Evolutionary conservation across 1,139 yeast species (phyloP), one percentile per base, ranked within the genome.

Genomic region (Geotrichum phurueaensis): DNA sequence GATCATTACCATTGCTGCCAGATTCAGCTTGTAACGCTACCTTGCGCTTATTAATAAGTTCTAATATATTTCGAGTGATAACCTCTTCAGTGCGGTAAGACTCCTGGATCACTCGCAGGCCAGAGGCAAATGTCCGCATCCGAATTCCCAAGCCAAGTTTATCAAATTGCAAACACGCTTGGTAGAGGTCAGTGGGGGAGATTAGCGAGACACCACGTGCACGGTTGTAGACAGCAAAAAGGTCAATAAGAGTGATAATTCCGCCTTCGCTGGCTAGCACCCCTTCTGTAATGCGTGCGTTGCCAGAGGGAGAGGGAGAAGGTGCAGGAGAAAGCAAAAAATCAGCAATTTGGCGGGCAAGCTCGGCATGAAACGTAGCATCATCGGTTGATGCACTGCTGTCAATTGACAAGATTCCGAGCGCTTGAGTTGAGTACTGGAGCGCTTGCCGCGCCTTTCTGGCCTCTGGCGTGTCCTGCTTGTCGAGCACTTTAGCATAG

Each of bases 211-310:
- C 76, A 1, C 87, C 88, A 62, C 85, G 75, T 0, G 85, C 79
- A 60, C 86, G 78, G 66, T 86, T 86, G 71, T 84, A 85, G 25
- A 82, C 66, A 0, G 85, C 84, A 71, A 79, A 86, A 31, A 86
- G 69, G 66, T 86, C 91, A 54, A 81, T 79, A 27, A 86, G 66
- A 0, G 87, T 78, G n/a, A 86, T 75, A 18, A 84, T 75, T 1
- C 87, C 87, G 51, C 85, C 85, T 56, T 79, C 79, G 33, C 73
- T 74, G 31, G 76, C 76, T 54, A 83, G 64, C 0, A 81, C 69
- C 27, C 81, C 61, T 39, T 58, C 61, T 3, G 54, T 45, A 12
- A 18, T 18, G 10, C 47, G 47, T 22, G 47, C 20, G 20, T 18
- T 39, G 7, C 47, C 47, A 7, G 47, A 39, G 20, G 47, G 18